phyloP scores from a whole-genome alignment of 345 rosid genomes.

The Anastatica hierochuntica region DNA sequence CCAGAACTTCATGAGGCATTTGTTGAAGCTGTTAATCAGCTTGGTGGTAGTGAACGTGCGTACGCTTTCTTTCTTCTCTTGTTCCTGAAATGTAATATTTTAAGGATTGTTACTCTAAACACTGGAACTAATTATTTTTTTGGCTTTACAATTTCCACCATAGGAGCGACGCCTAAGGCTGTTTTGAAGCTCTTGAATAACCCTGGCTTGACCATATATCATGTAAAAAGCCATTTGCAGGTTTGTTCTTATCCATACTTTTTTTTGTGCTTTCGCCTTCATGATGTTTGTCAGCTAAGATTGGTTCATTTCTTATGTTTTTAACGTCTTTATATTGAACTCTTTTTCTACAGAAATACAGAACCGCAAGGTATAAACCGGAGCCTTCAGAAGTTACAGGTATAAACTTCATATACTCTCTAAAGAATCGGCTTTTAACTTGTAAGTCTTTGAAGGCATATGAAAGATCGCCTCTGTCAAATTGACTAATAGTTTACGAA shows the following conservation, averaged over 20 bases:
- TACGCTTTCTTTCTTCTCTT: constrained; percentile 16
- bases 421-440: too few species aligned
- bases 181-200: constrained; percentile 78
- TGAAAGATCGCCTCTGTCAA: too few species aligned
- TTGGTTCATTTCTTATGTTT: neutral
- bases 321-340: neutral
- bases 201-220: constrained; percentile 81
- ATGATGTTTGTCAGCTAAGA: neutral
- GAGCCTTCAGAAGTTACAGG: constrained; percentile 58
- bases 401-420: neutral
- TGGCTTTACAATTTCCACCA: constrained; percentile 6
- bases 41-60: constrained; percentile 91
- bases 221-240: constrained; percentile 97
- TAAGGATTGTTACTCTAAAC: neutral
- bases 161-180: constrained; percentile 98
- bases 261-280: too few species aligned
- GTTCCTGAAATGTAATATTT: neutral
- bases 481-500: too few species aligned
- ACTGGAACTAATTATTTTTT: neutral
- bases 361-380: constrained; percentile 81
- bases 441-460: too few species aligned
- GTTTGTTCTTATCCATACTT: constrained; percentile 23
- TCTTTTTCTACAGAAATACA: constrained; percentile 59
- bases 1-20: constrained; percentile 94
- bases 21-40: constrained; percentile 81